Base-by-base conservation (phyloP, 1,139 yeast genomes). In the Trichomonascaceae sp. region DNA sequence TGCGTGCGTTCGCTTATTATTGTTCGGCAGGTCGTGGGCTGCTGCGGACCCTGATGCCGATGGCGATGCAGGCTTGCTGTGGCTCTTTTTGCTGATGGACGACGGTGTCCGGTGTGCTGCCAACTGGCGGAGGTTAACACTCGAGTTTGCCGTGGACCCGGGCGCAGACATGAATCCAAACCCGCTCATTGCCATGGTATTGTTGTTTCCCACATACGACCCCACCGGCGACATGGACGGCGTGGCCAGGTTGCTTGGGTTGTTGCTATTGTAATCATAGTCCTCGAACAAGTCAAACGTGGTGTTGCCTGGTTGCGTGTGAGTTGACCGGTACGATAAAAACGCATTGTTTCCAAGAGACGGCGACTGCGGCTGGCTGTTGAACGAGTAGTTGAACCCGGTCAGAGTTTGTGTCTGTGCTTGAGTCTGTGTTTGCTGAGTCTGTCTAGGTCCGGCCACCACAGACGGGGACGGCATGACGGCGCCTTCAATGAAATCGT, bases 151-250 rank as follows among this genome's bases (percentile, higher is more conserved):
- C n/a, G n/a, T n/a, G n/a, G n/a, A n/a, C n/a, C n/a, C n/a, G n/a
- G n/a, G n/a, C n/a, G n/a, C n/a, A n/a, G n/a, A n/a, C n/a, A n/a
- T n/a, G n/a, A n/a, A n/a, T n/a, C n/a, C n/a, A n/a, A n/a, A n/a
- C n/a, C n/a, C n/a, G n/a, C n/a, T n/a, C n/a, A n/a, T n/a, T n/a
- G n/a, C n/a, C n/a, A n/a, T n/a, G n/a, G n/a, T n/a, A n/a, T n/a
- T n/a, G n/a, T n/a, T n/a, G n/a, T n/a, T n/a, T n/a, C n/a, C n/a
- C n/a, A n/a, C n/a, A n/a, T n/a, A n/a, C n/a, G n/a, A n/a, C n/a
- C n/a, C n/a, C n/a, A n/a, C n/a, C n/a, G n/a, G n/a, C 6, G 51
- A 45, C 27, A 45, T 32, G 3, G 43, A 39, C n/a, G 51, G 50
- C 11, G 49, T 47, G 13, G 40, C 46, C 27, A 39, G 32, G 9